Percentiles rank a stretch among this genome's conserved stretches.
phyloP scores from a whole-genome alignment of 2,329 filamentous ascomycete genomes.

The Botryosphaeria agaves region DNA sequence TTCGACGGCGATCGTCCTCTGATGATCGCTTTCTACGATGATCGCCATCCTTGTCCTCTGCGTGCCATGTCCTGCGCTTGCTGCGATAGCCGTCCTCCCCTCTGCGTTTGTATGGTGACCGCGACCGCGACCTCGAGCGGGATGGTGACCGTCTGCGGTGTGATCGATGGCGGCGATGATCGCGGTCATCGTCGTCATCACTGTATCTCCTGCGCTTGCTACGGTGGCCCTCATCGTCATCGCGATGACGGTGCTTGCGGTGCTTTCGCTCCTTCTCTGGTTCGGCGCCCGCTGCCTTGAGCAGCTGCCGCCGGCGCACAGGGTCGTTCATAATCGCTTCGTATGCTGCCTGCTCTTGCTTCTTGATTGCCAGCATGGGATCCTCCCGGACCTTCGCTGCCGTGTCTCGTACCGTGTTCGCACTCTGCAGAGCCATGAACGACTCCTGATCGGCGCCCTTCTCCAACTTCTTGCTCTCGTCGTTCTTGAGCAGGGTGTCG shows the following conservation, averaged over 20 bases:
- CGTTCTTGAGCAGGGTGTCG: constrained; percentile 69
- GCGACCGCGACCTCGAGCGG: constrained; percentile 7
- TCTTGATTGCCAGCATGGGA: constrained; percentile 83
- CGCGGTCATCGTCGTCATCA: constrained; percentile 5
- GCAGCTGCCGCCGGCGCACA: constrained; percentile 46
- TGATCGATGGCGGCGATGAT: background rate
- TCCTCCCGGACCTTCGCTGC: constrained; percentile 79
- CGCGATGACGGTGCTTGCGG: constrained; percentile 5
- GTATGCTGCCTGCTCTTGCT: constrained; percentile 54
- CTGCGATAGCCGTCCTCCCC: constrained; percentile 2
- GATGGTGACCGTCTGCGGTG: constrained; percentile 8
- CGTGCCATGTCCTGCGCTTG: constrained; percentile 12
- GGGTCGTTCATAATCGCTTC: constrained; percentile 60
- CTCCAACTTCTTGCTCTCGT: constrained; percentile 63
- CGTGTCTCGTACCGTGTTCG: constrained; percentile 62
- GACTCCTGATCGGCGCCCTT: constrained; percentile 45
- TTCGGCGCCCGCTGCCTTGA: constrained; percentile 28
- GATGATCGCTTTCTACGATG: background rate
- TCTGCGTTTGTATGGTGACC: constrained; percentile 5
- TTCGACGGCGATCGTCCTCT: background rate
- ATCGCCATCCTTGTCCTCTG: constrained; percentile 3
- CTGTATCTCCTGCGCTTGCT: constrained; percentile 12
- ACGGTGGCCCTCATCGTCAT: background rate
- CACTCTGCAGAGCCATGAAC: constrained; percentile 47
- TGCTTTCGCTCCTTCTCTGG: constrained; percentile 10